These are phyloP conservation scores for Balansia obtecta DNA, from an alignment of 2,329 filamentous ascomycete genomes.

Conservation along the genomic window DNA sequence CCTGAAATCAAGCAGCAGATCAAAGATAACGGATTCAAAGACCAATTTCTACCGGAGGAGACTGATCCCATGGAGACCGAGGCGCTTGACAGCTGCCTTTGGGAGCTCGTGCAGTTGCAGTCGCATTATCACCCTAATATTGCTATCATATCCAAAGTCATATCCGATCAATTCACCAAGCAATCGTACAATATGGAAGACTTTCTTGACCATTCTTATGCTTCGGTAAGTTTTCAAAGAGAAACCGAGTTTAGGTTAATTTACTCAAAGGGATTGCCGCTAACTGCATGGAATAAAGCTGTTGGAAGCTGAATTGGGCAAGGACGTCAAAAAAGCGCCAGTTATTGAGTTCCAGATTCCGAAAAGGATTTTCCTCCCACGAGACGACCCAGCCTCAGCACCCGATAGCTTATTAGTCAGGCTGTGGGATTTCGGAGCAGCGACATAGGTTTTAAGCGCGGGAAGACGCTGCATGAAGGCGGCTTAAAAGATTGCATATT, in stretches of 20 bases:
- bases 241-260: neutral
- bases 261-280: neutral
- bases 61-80: conserved; percentile 70
- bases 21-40: conserved; percentile 46
- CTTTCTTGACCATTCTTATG: conserved; percentile 90
- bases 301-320: conserved; percentile 70
- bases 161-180: conserved; percentile 96
- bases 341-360: conserved; percentile 93
- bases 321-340: conserved; percentile 72
- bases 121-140: conserved; percentile 96
- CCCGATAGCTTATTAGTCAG: conserved; percentile 45
- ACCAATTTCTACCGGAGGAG: conserved; percentile 69
- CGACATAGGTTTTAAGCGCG: conserved; percentile 1
- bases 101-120: conserved; percentile 87
- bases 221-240: conserved; percentile 44
- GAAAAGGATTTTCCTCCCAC: conserved; percentile 59
- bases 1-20: conserved; percentile 44
- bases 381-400: conserved; percentile 32
- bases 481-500: neutral
- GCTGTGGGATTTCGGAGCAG: conserved; percentile 44
- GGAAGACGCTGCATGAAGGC: neutral
- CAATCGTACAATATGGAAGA: conserved; percentile 91
- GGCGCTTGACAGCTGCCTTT: conserved; percentile 85
- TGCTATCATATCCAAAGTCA: conserved; percentile 82
- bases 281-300: conserved; percentile 36